Conservation (phyloP, 495 filamentous ascomycete genomes). For the Trichoderma virens region DNA sequence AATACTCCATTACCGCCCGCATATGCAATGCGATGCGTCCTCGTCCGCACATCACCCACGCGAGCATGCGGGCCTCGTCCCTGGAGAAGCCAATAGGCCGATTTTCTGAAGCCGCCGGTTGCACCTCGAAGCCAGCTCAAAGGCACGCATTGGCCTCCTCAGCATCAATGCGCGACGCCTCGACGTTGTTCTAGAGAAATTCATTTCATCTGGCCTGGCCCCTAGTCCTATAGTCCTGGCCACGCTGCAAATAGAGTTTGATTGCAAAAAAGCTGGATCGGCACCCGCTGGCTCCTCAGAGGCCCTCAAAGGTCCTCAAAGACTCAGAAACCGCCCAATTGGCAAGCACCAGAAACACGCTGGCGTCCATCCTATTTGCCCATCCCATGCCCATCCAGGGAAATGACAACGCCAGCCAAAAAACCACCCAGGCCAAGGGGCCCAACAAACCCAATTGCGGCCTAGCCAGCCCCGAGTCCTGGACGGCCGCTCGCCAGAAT, state of each 20-base stretch:
- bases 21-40: not conserved
- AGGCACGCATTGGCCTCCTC: no score
- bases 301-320: no score
- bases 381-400: not conserved
- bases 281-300: no score
- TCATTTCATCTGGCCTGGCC: no score
- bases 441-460: not conserved
- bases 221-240: not conserved
- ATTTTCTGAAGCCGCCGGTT: not conserved
- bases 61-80: not conserved
- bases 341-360: not conserved
- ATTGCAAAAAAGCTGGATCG: no score
- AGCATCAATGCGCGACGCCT: no score
- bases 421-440: no score
- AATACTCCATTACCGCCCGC: not conserved
- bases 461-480: not conserved
- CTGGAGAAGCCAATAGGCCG: not conserved
- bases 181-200: no score
- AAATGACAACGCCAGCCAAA: no score
- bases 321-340: not conserved
- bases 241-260: not conserved
- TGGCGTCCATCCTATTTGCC: not conserved
- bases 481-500: not conserved
- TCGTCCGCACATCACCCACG: slow-evolving; percentile 3
- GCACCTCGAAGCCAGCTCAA: no score